Evolutionary conservation across 257 asterid genomes (phyloP).

Genomic region (Fraxinus cuspidata): DNA sequence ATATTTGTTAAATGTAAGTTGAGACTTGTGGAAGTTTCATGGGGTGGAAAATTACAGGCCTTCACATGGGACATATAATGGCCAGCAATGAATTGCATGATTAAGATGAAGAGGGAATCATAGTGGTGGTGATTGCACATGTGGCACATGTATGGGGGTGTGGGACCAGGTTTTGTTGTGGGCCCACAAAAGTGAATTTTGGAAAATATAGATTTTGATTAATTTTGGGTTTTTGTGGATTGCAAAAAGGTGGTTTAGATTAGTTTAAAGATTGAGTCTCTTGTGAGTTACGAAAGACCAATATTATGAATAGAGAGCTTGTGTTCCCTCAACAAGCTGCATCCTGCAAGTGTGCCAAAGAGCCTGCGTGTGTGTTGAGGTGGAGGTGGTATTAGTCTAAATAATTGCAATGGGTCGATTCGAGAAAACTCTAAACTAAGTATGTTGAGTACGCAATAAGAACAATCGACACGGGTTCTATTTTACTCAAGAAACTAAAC

Average conservation of each 20-base stretch:
- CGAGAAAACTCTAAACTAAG: too few relatives aligned
- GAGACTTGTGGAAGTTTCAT: background rate
- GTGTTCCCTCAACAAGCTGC: too few relatives aligned
- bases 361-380: too few relatives aligned
- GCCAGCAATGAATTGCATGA: background rate
- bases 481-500: too few relatives aligned
- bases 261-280: background rate
- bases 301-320: background rate
- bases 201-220: background rate
- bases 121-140: slow-evolving; percentile 27
- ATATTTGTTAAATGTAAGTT: background rate
- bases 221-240: background rate
- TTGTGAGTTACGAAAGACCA: background rate
- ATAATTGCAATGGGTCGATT: too few relatives aligned
- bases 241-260: background rate
- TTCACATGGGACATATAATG: slow-evolving; percentile 37
- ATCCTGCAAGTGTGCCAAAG: too few relatives aligned
- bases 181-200: slow-evolving; percentile 12
- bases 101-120: slow-evolving; percentile 3
- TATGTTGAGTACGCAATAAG: too few relatives aligned
- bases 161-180: slow-evolving; percentile 1
- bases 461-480: too few relatives aligned
- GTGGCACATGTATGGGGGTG: slow-evolving; percentile 29
- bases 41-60: slow-evolving; percentile 26
- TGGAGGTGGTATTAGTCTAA: too few relatives aligned